Evolutionary conservation across 176 grass and related monocot genomes (phyloP), one percentile per base, ranked within the genome.

Genomic region (Oryza nivara): DNA sequence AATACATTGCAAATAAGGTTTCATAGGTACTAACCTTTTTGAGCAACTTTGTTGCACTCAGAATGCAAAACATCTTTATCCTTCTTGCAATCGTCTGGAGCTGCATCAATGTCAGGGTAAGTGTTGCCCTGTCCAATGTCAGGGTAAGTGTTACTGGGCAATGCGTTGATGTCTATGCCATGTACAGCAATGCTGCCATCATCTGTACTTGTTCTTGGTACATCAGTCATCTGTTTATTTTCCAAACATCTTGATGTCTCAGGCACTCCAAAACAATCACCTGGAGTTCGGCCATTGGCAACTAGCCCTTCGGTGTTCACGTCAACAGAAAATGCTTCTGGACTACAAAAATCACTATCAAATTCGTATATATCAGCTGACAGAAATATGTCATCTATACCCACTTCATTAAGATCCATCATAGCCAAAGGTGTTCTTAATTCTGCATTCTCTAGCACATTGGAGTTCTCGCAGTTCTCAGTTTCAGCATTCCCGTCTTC

Each of bases 361-460:
- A 84, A 79, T 73, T 91, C 52, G 19, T 89, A 89, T 4, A 65
- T 72, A 58, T 89, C 78, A 56, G 88, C 88, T 45, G 88, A 77
- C 17, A 89, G 7, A 77, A 77, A 89, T 56, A 89, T 72, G 7
- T 89, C 88, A 25, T 86, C 72, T 4, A 81, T 82, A 4, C 67
- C 82, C 34, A 14, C 66, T 56, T 86, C 83, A 81, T 89, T 76
- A 0, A 72, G 66, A 67, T 86, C 82, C 83, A 86, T 83, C 70
- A 61, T 60, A 40, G 86, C 26, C 34, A 92, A 72, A 77, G 81
- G 69, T 69, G 9, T 69, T 12, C 15, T 44, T 19, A 61, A 17
- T 70, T 81, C 78, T 70, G 58, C 30, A 75, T 70, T 14, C 1
- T 63, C 32, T 15, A 35, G 36, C 17, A 74, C 73, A 35, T 30